Base-by-base conservation (phyloP, 176 grass and related monocot species). In the Oryza brachyantha region DNA sequence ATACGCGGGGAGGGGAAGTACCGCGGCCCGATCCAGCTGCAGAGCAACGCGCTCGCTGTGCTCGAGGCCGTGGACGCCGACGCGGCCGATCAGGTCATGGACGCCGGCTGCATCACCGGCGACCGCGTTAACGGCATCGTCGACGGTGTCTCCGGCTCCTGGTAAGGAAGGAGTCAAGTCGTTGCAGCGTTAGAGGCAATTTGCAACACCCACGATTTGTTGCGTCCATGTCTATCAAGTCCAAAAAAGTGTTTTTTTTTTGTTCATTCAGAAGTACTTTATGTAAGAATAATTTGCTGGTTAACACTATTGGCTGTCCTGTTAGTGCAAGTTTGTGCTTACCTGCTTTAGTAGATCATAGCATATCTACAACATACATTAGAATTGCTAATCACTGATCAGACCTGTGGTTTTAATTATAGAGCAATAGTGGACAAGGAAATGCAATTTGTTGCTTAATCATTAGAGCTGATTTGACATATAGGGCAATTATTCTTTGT, bases 111-210 rank as follows among this genome's bases (percentile, higher is more conserved):
- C 84, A 25, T 93, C 76, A 93, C 91, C 0, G 91, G 94, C 32
- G 84, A 97, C 42, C 94, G 94, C 61, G 84, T 97, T 66, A 97
- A 97, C 83, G 94, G 94, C 68, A 86, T 97, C 76, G 94, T 97
- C 32, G 94, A 97, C 58, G 94, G 94, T 29, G 41, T 97, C 27
- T 84, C 93, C 1, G 90, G 90, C 29, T 75, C 72, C 61, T 96
- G 93, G 93, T 93, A 90, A 61, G 43, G 61, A 90, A 61, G 43
- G 61, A 73, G 32, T 67, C 40, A 45, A 28, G 21, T 63, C 36
- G 80, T 79, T 36, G 1, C 10, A 3, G 22, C 4, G 74, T 17
- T 69, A 31, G 24, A 79, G 8, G 14, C 7, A 3, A 50, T 2
- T 65, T 31, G 6, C 45, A 17, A 48, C 19, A 31, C 76, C 27